Percentiles rank a stretch among this genome's conserved stretches.
Evolutionary conservation across 345 rosid genomes (phyloP).

Genomic region (Eucalyptus regnans): DNA sequence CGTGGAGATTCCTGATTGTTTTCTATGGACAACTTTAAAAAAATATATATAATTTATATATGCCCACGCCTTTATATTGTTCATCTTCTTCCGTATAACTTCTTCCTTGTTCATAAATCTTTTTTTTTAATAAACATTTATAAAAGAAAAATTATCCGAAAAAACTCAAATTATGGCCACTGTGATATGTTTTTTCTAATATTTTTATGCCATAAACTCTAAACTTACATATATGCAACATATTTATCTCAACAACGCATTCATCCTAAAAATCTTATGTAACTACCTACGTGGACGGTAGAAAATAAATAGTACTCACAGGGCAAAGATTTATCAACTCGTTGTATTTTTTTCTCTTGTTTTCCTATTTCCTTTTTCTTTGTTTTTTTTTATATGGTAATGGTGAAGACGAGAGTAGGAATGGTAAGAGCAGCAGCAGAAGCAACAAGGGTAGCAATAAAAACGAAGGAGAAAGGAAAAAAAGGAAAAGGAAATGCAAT

Average conservation of each 20-base stretch:
- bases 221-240: no score
- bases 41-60: no score
- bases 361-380: no score
- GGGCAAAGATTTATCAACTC: accelerated
- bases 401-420: accelerated
- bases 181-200: not conserved
- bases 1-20: not conserved
- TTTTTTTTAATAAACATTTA: not conserved
- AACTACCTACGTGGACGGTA: no score
- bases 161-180: no score
- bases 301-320: no score
- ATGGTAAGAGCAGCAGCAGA: accelerated
- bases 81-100: not conserved
- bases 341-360: not conserved
- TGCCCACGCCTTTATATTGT: not conserved
- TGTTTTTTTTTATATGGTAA: accelerated
- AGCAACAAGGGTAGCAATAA: not conserved
- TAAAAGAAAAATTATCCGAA: not conserved
- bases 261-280: no score
- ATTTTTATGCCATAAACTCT: no score
- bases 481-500: no score
- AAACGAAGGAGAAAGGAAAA: not conserved
- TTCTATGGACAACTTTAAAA: no score
- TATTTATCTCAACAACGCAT: not conserved
- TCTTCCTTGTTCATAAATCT: not conserved